Conservation (phyloP, 2,329 filamentous ascomycete genomes). For the Zalaria obscura region DNA sequence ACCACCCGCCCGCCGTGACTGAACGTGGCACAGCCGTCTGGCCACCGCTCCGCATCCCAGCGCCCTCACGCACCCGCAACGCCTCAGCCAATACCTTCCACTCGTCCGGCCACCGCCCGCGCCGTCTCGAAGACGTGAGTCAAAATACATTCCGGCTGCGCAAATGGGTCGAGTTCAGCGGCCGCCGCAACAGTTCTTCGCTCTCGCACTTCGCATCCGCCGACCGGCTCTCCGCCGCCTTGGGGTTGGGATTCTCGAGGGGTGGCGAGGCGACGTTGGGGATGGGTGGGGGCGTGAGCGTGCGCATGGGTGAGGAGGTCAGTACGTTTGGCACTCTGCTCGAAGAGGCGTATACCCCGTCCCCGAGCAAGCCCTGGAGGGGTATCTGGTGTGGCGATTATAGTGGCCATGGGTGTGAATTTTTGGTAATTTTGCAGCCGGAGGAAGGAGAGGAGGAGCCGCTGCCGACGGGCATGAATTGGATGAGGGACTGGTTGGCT, state of each 20-base stretch:
- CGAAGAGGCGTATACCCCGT: conserved; percentile 64
- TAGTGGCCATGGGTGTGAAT: conserved; percentile 75
- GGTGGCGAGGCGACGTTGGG: background rate
- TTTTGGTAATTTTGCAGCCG: conserved; percentile 67
- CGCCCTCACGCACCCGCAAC: conserved; percentile 41
- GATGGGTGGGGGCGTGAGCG: conserved; percentile 13
- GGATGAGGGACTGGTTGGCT: conserved; percentile 16
- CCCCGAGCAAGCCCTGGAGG: conserved; percentile 63
- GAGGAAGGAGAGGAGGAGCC: conserved; percentile 30
- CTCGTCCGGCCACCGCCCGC: conserved; percentile 34
- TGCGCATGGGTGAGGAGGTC: conserved; percentile 37
- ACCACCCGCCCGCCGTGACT: conserved; percentile 28
- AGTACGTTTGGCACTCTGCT: conserved; percentile 61
- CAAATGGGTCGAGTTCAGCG: conserved; percentile 57
- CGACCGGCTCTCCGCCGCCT: conserved; percentile 9
- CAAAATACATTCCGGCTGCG: conserved; percentile 59
- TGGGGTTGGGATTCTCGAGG: conserved; percentile 5
- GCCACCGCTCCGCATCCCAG: conserved; percentile 61
- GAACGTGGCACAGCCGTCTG: conserved; percentile 39
- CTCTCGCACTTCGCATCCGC: conserved; percentile 12
- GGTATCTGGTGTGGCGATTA: conserved; percentile 93
- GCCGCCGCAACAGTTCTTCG: conserved; percentile 15
- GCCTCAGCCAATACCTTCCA: conserved; percentile 29
- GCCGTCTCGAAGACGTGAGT: conserved; percentile 44
- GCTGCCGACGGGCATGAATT: conserved; percentile 22